phyloP scores from a whole-genome alignment of 768 basidiomycete species.

The Leccinum arenicola region DNA sequence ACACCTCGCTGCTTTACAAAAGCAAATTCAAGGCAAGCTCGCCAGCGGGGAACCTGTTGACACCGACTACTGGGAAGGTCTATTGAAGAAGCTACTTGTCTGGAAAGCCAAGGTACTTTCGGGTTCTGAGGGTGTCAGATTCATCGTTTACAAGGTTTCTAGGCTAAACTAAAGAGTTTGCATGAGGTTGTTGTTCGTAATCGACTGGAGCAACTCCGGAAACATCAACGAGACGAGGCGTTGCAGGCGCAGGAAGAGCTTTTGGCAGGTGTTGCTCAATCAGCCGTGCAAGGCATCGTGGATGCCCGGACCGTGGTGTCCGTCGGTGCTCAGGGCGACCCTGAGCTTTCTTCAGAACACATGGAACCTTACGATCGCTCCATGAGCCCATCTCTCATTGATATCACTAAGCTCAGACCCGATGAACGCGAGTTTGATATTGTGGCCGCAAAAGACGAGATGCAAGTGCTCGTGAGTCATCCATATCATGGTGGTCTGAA shows the following conservation, averaged over 20 bases:
- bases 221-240: constrained; percentile 94
- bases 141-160: constrained; percentile 6
- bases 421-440: constrained; percentile 86
- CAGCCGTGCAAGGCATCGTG: constrained; percentile 47
- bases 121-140: neutral
- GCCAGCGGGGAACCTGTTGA: constrained; percentile 92
- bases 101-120: constrained; percentile 89
- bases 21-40: constrained; percentile 84
- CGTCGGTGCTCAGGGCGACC: constrained; percentile 32
- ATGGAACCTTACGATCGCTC: constrained; percentile 77
- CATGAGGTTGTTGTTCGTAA: constrained; percentile 98
- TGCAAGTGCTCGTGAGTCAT: constrained; percentile 54
- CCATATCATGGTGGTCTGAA: constrained; percentile 1
- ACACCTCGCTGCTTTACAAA: constrained; percentile 78
- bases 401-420: constrained; percentile 62
- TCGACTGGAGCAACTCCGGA: constrained; percentile 91
- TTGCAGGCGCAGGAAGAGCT: constrained; percentile 90
- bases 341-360: constrained; percentile 48
- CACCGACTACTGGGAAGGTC: constrained; percentile 95
- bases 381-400: constrained; percentile 82
- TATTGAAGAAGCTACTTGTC: constrained; percentile 88
- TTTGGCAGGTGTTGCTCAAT: constrained; percentile 70
- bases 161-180: constrained; percentile 89
- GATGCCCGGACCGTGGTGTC: constrained; percentile 36
- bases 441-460: constrained; percentile 64